Evolutionary conservation across 768 basidiomycete species (phyloP).

Genomic region (Tylopilus balloui): DNA sequence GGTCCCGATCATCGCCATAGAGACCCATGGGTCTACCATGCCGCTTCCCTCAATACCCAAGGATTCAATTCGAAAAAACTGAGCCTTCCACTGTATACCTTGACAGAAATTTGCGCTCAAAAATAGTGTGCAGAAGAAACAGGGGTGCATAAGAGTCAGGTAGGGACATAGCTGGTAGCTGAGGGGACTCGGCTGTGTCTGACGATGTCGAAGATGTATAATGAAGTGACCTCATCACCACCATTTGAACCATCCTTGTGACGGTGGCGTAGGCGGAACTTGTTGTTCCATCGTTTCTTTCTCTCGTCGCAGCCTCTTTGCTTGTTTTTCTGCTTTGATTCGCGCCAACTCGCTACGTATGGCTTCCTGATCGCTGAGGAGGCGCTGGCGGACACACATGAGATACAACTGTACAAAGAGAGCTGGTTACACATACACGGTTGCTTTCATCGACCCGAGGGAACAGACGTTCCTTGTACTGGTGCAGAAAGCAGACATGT

Average conservation of each 20-base stretch:
- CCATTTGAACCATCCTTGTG: slow-evolving; percentile 27
- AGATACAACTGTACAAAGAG: slow-evolving; percentile 2
- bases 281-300: slow-evolving; percentile 30
- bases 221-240: slow-evolving; percentile 18
- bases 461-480: slow-evolving; percentile 75
- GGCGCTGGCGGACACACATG: slow-evolving; percentile 35
- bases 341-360: slow-evolving; percentile 67
- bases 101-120: slow-evolving; percentile 17
- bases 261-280: slow-evolving; percentile 13
- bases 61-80: slow-evolving; percentile 33
- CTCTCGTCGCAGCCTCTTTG: slow-evolving; percentile 41
- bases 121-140: slow-evolving; percentile 7
- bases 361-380: slow-evolving; percentile 63
- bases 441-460: slow-evolving; percentile 55
- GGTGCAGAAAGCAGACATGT: not conserved
- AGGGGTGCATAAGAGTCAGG: not conserved
- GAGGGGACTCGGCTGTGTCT: not conserved
- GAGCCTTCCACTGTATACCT: slow-evolving; percentile 28
- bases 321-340: slow-evolving; percentile 60
- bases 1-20: slow-evolving; percentile 66
- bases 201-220: not conserved
- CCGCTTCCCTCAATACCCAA: slow-evolving; percentile 52
- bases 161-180: not conserved
- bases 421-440: slow-evolving; percentile 36
- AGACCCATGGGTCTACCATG: slow-evolving; percentile 69